Evolutionary conservation across 2,329 filamentous ascomycete genomes (phyloP).

Genomic region (Didymella sp.): DNA sequence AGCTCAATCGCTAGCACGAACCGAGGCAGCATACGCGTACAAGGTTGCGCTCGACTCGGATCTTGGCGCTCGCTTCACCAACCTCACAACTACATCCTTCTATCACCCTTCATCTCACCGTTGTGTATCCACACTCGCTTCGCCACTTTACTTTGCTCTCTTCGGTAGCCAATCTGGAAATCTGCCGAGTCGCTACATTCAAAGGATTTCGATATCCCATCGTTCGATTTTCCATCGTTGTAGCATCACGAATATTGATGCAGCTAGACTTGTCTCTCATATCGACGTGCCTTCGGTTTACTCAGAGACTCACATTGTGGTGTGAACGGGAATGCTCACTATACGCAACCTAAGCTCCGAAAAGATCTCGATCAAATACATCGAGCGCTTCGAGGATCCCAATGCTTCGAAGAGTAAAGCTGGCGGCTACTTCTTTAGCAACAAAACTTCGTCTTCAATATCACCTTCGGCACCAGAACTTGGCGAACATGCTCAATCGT

Average conservation of each 20-base stretch:
- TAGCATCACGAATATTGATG: not conserved
- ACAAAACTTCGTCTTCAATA: slow-evolving; percentile 28
- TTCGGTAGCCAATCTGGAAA: not conserved
- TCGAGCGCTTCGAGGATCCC: slow-evolving; percentile 74
- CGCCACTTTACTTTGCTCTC: not conserved
- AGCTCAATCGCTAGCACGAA: not conserved
- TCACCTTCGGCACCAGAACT: slow-evolving; percentile 53
- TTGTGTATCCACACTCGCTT: not conserved
- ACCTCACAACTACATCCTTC: not conserved
- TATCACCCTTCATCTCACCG: not conserved
- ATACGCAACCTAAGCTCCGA: slow-evolving; percentile 83
- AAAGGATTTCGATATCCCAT: not conserved
- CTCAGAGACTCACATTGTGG: not conserved
- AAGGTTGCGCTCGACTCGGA: not conserved
- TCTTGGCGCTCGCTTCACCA: slow-evolving; percentile 12
- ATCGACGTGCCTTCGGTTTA: not conserved
- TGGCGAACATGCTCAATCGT: slow-evolving; percentile 65
- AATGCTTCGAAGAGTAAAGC: slow-evolving; percentile 50
- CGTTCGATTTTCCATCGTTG: not conserved
- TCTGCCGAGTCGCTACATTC: not conserved
- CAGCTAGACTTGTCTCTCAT: not conserved
- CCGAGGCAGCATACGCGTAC: not conserved
- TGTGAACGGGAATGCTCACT: slow-evolving; percentile 55
- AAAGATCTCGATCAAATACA: slow-evolving; percentile 72
- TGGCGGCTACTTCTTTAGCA: slow-evolving; percentile 44